Conservation (phyloP, 768 basidiomycete species). For the Pholiota microspora region DNA sequence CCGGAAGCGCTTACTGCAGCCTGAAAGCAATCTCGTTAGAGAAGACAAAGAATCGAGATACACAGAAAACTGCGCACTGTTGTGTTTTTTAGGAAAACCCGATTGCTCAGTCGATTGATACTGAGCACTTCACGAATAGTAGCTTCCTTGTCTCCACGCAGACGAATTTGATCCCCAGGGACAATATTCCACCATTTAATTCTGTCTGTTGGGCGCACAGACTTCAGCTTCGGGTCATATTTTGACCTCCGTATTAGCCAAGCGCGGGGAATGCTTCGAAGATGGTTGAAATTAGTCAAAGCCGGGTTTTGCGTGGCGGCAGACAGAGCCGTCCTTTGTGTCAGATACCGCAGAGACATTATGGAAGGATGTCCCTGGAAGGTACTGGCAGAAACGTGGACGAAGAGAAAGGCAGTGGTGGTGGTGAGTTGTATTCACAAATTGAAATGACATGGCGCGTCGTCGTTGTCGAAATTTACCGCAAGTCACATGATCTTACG, state of each 20-base stretch:
- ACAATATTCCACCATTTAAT: conserved; percentile 89
- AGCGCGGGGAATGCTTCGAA: conserved; percentile 57
- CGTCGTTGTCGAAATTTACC: conserved; percentile 12
- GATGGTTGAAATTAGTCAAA: conserved; percentile 67
- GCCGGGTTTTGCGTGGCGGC: conserved; percentile 53
- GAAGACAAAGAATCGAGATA: not conserved
- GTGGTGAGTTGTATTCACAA: not conserved
- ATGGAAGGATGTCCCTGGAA: not conserved
- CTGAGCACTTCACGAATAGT: conserved; percentile 67
- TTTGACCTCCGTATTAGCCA: conserved; percentile 44
- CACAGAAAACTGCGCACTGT: conserved; percentile 24
- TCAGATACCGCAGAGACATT: conserved; percentile 30
- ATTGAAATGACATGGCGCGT: not conserved
- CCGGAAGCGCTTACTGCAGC: conserved; percentile 14
- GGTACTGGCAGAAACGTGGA: not conserved
- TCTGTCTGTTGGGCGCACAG: conserved; percentile 60
- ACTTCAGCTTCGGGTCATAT: conserved; percentile 48
- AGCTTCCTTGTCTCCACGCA: conserved; percentile 62
- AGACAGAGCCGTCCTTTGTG: conserved; percentile 35
- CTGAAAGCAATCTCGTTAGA: not conserved
- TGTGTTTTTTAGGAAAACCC: conserved; percentile 51
- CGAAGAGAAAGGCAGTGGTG: not conserved
- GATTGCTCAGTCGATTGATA: conserved; percentile 73
- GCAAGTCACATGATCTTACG: conserved; percentile 5
- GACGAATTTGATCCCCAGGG: conserved; percentile 75